Base-by-base conservation (phyloP, 1,284 basidiomycete genomes). In the Marasmius fiardii region DNA sequence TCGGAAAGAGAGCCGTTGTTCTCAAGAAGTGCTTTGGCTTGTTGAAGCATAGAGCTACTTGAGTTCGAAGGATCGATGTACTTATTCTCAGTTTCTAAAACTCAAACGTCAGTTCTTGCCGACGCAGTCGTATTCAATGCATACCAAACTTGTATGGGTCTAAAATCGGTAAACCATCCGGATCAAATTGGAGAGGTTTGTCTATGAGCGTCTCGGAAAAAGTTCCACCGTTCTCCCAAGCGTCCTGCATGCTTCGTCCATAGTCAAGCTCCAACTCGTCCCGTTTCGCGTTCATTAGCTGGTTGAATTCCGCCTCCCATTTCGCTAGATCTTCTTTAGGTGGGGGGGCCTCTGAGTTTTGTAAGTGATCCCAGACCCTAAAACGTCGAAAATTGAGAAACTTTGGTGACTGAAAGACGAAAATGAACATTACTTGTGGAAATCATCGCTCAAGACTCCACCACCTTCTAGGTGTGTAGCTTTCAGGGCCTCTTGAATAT, bases 221-320 rank as follows among this genome's bases (percentile, higher is more conserved):
- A 52, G 80, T 72, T 3, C 77, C 77, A 23, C 79, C 79, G 49
- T 69, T 69, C 62, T 87, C 80, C 83, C 86, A 92, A 55, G 81
- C 81, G 51, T 77, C 70, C 63, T 85, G 78, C 79, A 90, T 85
- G 21, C 70, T 71, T 1, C 70, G 69, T 8, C 81, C 81, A 57
- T 85, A 87, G 63, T 88, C 84, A 52, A 72, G 69, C 24, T 85
- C 82, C 1, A 80, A 67, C 41, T 88, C 86, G 21, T 88, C 85
- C 34, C 85, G 79, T 57, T 85, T 76, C 3, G 79, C 67, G 33
- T 77, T 77, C 83, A 92, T 90, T 39, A 91, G 72, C 63, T 92
- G 87, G 57, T 90, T 90, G 64, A 95, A 93, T 68, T 95, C 88
- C 7, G 86, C 84, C 68, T 96, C 95, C 93, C 93, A 96, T 67